Conservation (phyloP, 1,139 yeast species). For the Wickerhamiella infanticola region DNA sequence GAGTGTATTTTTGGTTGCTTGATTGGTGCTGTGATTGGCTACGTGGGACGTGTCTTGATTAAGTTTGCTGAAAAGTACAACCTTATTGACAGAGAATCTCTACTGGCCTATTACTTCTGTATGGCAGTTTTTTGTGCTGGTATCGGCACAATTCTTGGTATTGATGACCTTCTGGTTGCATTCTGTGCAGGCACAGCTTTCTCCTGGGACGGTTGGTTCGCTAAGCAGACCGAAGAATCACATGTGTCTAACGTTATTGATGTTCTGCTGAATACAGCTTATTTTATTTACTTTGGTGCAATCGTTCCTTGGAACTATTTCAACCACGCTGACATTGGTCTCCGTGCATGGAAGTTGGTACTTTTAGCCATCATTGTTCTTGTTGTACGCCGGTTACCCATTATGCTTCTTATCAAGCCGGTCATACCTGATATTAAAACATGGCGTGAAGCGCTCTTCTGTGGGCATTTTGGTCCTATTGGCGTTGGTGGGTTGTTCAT, state of each 20-base stretch:
- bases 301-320: slow-evolving; percentile 77
- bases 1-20: slow-evolving; percentile 79
- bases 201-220: slow-evolving; percentile 90
- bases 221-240: slow-evolving; percentile 70
- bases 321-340: slow-evolving; percentile 47
- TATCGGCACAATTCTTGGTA: slow-evolving; percentile 76
- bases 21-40: slow-evolving; percentile 69
- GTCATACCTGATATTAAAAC: slow-evolving; percentile 73
- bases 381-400: slow-evolving; percentile 67
- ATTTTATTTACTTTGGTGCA: slow-evolving; percentile 80
- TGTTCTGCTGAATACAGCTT: slow-evolving; percentile 52
- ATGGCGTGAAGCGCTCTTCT: slow-evolving; percentile 85
- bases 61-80: slow-evolving; percentile 61
- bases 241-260: slow-evolving; percentile 86
- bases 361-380: slow-evolving; percentile 63
- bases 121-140: slow-evolving; percentile 77
- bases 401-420: slow-evolving; percentile 56
- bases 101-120: slow-evolving; percentile 75
- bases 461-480: slow-evolving; percentile 94
- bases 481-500: slow-evolving; percentile 92
- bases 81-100: slow-evolving; percentile 84
- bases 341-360: slow-evolving; percentile 65
- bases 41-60: slow-evolving; percentile 52
- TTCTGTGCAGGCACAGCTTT: slow-evolving; percentile 88
- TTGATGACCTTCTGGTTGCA: slow-evolving; percentile 73